Conservation (phyloP, 169 alveolate genomes). For the Besnoitia besnoiti region DNA sequence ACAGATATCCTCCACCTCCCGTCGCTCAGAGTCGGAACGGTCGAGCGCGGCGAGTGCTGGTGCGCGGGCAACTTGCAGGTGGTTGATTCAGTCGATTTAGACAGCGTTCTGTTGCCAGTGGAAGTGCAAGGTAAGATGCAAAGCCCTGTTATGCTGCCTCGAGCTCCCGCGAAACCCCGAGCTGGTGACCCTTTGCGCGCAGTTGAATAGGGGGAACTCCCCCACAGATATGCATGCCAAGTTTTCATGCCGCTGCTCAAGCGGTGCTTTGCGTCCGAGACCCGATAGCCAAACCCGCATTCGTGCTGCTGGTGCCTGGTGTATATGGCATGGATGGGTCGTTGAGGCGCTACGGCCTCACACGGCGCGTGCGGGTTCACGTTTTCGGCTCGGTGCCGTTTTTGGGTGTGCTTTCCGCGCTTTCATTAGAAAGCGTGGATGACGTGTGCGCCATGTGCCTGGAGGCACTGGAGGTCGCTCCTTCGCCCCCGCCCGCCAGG, state of each 20-base stretch:
- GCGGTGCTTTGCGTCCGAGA: too few species aligned
- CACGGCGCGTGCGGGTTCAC: too few species aligned
- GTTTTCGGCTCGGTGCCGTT: neutral
- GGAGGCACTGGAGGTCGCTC: neutral
- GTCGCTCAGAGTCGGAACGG: conserved; percentile 53
- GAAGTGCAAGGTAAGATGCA: neutral
- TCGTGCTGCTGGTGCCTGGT: too few species aligned
- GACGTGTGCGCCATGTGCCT: conserved; percentile 62
- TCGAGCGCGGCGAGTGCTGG: conserved; percentile 40
- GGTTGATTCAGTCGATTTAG: conserved; percentile 27
- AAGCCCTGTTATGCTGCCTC: too few species aligned
- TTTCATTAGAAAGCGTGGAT: conserved; percentile 26
- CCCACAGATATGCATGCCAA: too few species aligned
- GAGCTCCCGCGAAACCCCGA: too few species aligned
- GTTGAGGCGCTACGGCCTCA: too few species aligned
- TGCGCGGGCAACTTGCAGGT: conserved; percentile 47
- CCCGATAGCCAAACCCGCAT: too few species aligned
- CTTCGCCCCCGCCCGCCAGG: neutral
- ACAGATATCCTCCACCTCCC: conserved; percentile 19
- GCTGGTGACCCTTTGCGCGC: too few species aligned
- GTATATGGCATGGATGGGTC: too few species aligned
- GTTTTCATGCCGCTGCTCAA: too few species aligned
- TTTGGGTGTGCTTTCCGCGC: neutral
- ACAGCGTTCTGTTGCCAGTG: neutral
- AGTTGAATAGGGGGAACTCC: too few species aligned